Conservation (phyloP, 2,329 filamentous ascomycete genomes). For the Zymoseptoria tritici region DNA sequence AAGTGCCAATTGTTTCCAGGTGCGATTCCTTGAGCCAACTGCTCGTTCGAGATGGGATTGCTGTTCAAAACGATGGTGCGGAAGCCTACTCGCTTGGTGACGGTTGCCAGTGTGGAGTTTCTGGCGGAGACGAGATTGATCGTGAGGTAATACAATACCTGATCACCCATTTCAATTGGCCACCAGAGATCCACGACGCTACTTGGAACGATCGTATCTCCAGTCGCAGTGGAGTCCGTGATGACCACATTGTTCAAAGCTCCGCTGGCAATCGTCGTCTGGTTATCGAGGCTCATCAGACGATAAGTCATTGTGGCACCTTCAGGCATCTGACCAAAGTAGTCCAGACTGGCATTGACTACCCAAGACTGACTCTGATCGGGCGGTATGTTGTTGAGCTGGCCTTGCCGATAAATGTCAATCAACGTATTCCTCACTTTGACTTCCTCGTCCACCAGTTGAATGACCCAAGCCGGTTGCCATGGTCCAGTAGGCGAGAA, state of each 20-base stretch:
- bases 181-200: conserved; percentile 52
- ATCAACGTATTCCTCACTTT: conserved; percentile 49
- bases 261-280: conserved; percentile 34
- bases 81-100: conserved; percentile 52
- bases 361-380: conserved; percentile 53
- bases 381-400: conserved; percentile 52
- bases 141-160: conserved; percentile 51
- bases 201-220: conserved; percentile 38
- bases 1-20: conserved; percentile 57
- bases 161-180: conserved; percentile 50
- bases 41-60: conserved; percentile 46
- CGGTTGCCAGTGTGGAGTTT: conserved; percentile 33
- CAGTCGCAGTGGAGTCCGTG: conserved; percentile 42
- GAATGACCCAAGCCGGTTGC: conserved; percentile 52
- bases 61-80: conserved; percentile 55
- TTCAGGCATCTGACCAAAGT: conserved; percentile 42
- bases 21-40: conserved; percentile 49
- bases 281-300: conserved; percentile 40
- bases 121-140: conserved; percentile 38
- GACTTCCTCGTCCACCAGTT: conserved; percentile 39
- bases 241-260: conserved; percentile 35
- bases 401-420: conserved; percentile 52
- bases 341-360: conserved; percentile 54
- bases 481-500: conserved; percentile 36
- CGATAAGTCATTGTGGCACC: conserved; percentile 41